Evolutionary conservation across 169 alveolate species (phyloP).

Genomic region (Plasmodium billcollinsi): DNA sequence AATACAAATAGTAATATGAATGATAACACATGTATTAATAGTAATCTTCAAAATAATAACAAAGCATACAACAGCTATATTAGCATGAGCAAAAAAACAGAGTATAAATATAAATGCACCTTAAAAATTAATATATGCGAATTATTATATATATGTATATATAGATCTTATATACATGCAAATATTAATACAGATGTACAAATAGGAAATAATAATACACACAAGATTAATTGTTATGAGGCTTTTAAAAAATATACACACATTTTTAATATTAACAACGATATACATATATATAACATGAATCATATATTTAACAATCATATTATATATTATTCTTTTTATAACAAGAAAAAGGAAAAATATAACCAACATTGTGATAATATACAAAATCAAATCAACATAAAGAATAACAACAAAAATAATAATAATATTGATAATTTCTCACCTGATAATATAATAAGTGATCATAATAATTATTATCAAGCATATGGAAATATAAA

Average conservation of each 20-base stretch:
- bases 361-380: background rate
- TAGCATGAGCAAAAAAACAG: conserved; percentile 73
- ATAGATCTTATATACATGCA: conserved; percentile 67
- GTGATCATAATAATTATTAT: background rate
- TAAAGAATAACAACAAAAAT: no score
- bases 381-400: background rate
- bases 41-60: conserved; percentile 5
- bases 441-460: background rate
- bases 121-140: conserved; percentile 63
- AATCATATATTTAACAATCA: conserved; percentile 73
- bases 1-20: no score
- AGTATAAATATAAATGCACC: conserved; percentile 68
- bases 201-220: conserved; percentile 8
- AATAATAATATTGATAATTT: no score
- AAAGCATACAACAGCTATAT: conserved; percentile 21
- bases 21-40: no score
- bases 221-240: conserved; percentile 61
- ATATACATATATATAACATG: conserved; percentile 61
- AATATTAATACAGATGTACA: conserved; percentile 44
- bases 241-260: conserved; percentile 71
- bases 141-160: conserved; percentile 57
- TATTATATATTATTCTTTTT: conserved; percentile 53
- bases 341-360: background rate
- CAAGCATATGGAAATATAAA: background rate
- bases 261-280: conserved; percentile 69